Conservation (phyloP, 148 eudicot species). For the Selenicereus undatus region DNA sequence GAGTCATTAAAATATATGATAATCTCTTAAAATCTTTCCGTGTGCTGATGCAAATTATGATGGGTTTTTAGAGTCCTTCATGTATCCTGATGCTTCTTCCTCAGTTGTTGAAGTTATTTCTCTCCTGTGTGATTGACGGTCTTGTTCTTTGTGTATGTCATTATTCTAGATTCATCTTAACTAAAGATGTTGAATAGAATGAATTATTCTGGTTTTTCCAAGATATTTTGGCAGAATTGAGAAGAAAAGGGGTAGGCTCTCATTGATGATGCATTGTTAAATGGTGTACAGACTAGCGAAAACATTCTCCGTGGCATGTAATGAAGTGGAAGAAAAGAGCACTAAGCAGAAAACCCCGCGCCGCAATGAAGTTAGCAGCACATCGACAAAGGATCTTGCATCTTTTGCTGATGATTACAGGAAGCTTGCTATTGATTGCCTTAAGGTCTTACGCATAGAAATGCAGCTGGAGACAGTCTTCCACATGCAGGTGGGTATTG, state of each 20-base stretch:
- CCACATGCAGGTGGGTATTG: constrained; percentile 80
- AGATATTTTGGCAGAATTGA: background rate
- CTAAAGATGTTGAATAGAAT: background rate
- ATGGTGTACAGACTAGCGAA: constrained; percentile 62
- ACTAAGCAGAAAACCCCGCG: constrained; percentile 38
- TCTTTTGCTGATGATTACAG: constrained; percentile 93
- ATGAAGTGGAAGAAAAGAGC: constrained; percentile 52
- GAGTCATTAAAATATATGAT: background rate
- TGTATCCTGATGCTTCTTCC: background rate
- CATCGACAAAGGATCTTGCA: constrained; percentile 60
- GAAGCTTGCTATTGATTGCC: constrained; percentile 92
- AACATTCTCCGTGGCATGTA: constrained; percentile 51
- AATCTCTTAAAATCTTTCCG: background rate
- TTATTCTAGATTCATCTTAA: background rate
- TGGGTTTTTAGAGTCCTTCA: background rate
- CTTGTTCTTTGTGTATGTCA: background rate
- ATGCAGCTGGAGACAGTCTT: constrained; percentile 93
- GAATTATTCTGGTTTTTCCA: background rate
- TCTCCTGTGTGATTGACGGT: background rate
- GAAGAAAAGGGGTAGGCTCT: background rate
- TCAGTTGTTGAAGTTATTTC: background rate
- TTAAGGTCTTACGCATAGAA: constrained; percentile 94
- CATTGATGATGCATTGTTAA: constrained; percentile 1
- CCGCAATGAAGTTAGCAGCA: constrained; percentile 51
- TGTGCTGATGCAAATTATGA: background rate